Evolutionary conservation across 805 yeast genomes (phyloP).

Genomic region (Starmerella floris): DNA sequence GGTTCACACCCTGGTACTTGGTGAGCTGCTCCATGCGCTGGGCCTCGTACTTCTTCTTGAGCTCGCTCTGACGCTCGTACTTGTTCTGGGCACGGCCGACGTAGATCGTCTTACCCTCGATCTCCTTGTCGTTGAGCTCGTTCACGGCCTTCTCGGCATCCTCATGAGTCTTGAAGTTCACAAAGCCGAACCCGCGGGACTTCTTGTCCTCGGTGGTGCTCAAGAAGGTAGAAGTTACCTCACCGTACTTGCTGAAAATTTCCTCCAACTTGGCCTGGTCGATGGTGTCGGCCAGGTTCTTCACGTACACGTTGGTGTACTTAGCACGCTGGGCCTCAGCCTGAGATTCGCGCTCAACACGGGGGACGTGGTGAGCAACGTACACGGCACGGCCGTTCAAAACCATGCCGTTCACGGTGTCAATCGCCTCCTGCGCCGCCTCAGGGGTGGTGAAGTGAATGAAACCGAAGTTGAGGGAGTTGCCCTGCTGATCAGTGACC

Average conservation of each 20-base stretch:
- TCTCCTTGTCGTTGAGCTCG: constrained; percentile 73
- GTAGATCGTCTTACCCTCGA: constrained; percentile 65
- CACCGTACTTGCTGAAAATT: constrained; percentile 61
- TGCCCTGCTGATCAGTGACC: constrained; percentile 84
- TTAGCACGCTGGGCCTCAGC: constrained; percentile 79
- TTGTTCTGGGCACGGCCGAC: constrained; percentile 99
- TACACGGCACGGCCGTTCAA: constrained; percentile 90
- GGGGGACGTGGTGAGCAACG: constrained; percentile 88
- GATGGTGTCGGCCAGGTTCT: constrained; percentile 65
- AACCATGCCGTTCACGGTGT: constrained; percentile 95
- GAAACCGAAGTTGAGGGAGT: constrained; percentile 91
- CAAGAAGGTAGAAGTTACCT: constrained; percentile 68
- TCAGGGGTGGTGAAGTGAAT: constrained; percentile 91
- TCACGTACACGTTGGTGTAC: constrained; percentile 91
- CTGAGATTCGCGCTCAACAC: constrained; percentile 87
- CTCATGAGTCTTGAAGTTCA: constrained; percentile 78
- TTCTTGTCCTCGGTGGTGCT: constrained; percentile 74
- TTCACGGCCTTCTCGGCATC: constrained; percentile 86
- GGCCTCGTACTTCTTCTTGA: constrained; percentile 86
- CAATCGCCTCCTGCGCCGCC: constrained; percentile 89
- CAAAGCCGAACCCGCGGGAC: constrained; percentile 91
- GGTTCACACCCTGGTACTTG: constrained; percentile 95
- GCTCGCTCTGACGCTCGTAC: constrained; percentile 91
- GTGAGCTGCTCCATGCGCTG: constrained; percentile 80
- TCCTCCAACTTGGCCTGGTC: constrained; percentile 43